Conservation (phyloP, 495 filamentous ascomycete species). For the Penicillium malachiteum region DNA sequence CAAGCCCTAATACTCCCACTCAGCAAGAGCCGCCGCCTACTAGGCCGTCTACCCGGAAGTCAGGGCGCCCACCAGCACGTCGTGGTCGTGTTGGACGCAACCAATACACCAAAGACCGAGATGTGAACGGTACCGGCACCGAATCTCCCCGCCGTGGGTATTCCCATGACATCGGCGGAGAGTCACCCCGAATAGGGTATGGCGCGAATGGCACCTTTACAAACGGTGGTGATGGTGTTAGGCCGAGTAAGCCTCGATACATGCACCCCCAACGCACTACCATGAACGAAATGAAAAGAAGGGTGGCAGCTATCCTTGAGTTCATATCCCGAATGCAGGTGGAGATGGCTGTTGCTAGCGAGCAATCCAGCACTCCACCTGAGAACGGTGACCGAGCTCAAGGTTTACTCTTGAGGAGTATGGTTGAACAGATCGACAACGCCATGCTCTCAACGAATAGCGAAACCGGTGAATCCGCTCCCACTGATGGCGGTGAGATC, state of each 20-base stretch:
- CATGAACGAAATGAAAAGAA: conserved; percentile 88
- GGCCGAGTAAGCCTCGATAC: conserved; percentile 58
- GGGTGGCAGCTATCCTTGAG: conserved; percentile 78
- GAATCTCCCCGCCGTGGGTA: conserved; percentile 65
- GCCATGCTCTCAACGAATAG: conserved; percentile 25
- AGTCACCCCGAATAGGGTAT: conserved; percentile 42
- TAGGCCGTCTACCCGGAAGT: conserved; percentile 61
- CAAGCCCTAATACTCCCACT: conserved; percentile 55
- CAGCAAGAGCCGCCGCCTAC: conserved; percentile 42
- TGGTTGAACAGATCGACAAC: conserved; percentile 39
- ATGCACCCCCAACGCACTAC: conserved; percentile 62
- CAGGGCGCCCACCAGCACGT: conserved; percentile 60
- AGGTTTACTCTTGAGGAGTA: conserved; percentile 33
- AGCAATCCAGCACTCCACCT: conserved; percentile 40
- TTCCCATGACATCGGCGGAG: conserved; percentile 57
- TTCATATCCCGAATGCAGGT: conserved; percentile 89
- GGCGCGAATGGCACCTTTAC: conserved; percentile 33
- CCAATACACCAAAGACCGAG: conserved; percentile 79
- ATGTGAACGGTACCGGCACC: conserved; percentile 55
- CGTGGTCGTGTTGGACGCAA: conserved; percentile 75
- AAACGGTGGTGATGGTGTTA: conserved; percentile 48
- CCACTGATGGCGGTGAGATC: conserved; percentile 27
- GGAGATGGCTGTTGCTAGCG: conserved; percentile 67
- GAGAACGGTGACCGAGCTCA: conserved; percentile 37
- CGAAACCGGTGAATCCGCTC: conserved; percentile 30